These are phyloP conservation scores for Aspergillus fructus DNA, from an alignment of 2,329 filamentous ascomycete species.

Conservation along the genomic window DNA sequence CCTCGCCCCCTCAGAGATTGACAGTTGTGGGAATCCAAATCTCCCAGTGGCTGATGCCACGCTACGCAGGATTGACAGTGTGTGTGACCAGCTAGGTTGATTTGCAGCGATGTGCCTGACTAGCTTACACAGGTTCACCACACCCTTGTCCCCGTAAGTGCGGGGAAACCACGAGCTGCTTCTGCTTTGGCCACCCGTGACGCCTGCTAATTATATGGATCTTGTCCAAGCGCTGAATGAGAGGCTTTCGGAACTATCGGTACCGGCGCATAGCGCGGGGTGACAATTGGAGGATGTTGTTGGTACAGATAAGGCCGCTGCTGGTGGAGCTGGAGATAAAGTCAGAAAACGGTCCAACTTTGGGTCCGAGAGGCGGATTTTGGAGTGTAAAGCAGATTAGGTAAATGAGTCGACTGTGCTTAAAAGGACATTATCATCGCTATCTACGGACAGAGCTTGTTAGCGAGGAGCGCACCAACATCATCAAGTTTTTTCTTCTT, in stretches of 20 bases:
- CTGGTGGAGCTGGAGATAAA: conserved; percentile 33
- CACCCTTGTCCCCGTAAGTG: conserved; percentile 11
- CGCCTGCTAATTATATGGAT: neutral
- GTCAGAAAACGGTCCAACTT: conserved; percentile 18
- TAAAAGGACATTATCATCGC: conserved; percentile 5
- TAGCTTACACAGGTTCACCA: conserved; percentile 14
- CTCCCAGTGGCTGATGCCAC: conserved; percentile 13
- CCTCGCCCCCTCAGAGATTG: neutral
- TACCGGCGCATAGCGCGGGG: conserved; percentile 30
- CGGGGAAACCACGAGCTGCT: conserved; percentile 10
- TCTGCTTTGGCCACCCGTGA: neutral
- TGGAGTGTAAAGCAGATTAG: conserved; percentile 17
- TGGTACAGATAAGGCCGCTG: conserved; percentile 35
- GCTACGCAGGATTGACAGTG: conserved; percentile 6
- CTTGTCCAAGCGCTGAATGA: conserved; percentile 5
- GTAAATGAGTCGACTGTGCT: conserved; percentile 15
- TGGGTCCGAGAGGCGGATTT: conserved; percentile 11
- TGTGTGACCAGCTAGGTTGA: conserved; percentile 9
- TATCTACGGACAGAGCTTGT: neutral
- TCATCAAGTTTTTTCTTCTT: conserved; percentile 4
- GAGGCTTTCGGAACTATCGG: conserved; percentile 13
- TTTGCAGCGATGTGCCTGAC: conserved; percentile 15
- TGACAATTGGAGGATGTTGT: conserved; percentile 16
- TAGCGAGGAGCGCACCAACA: neutral
- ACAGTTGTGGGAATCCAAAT: conserved; percentile 2